Base-by-base conservation (phyloP, 2,329 filamentous ascomycete genomes). In the Epichloe bromicola region DNA sequence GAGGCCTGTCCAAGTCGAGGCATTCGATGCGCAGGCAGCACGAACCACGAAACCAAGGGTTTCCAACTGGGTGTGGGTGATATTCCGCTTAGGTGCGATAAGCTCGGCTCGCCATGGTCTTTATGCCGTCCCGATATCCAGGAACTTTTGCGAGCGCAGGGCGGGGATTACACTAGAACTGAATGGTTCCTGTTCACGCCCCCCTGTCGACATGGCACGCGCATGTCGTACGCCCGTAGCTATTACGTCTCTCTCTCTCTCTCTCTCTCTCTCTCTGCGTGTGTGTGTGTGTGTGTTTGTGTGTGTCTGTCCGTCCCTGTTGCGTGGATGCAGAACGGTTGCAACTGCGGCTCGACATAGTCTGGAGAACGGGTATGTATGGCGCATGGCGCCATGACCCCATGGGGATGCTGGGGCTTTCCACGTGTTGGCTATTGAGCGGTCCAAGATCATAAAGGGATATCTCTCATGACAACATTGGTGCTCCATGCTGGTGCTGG, bases 61-160 rank as follows among this genome's bases (percentile, higher is more conserved):
- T 19, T 30, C 40, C 40, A 42, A 42, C 19, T 42, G 20, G 20
- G 19, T 42, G 40, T 42, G 40, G 17, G 17, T 23, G 17, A 42
- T 42, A 38, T 14, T n/a, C 12, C 14, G 36, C n/a, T 5, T 8
- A n/a, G 14, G 26, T 46, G 44, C 30, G 7, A n/a, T 11, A 4
- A 15, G 14, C 36, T 38, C 14, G 36, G 36, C n/a, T 38, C 39
- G 36, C 34, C 38, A 36, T 43, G 17, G 37, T 42, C 15, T 20
- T 36, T 17, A 20, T 39, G 30, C 41, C 44, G 44, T 11, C 42
- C 39, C 30, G 19, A 48, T 42, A 46, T 44, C 17, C 46, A 52
- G 56, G 57, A 57, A 59, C 57, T 57, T 59, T 59, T 59, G 57
- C 54, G 43, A 36, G 42, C 49, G 53, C 44, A 53, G 46, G 20